phyloP scores from a whole-genome alignment of 2,329 filamentous ascomycete genomes.

The Albifimbria verrucaria region DNA sequence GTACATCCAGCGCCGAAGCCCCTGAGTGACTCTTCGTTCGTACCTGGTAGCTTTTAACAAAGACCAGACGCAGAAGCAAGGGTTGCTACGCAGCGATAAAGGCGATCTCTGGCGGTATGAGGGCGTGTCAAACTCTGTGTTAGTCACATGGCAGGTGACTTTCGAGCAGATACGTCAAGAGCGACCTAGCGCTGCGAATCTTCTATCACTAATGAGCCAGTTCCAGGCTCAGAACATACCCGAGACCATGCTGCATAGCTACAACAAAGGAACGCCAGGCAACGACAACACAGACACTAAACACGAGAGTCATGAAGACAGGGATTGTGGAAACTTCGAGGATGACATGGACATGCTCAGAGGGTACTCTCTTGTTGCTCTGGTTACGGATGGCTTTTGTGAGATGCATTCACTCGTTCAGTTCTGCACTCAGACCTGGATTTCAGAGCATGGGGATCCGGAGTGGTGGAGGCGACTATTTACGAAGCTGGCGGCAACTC shows the following conservation, averaged over 20 bases:
- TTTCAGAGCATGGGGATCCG: slow-evolving; percentile 6
- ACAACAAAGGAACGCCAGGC: too few relatives aligned
- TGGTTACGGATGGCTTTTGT: slow-evolving; percentile 2
- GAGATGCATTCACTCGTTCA: slow-evolving; percentile 19
- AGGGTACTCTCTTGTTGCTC: slow-evolving; percentile 14
- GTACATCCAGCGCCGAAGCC: slow-evolving; percentile 19
- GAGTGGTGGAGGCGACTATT: slow-evolving; percentile 9
- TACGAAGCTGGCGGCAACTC: slow-evolving; percentile 4
- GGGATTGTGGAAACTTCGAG: slow-evolving; percentile 4
- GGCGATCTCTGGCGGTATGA: slow-evolving; percentile 9
- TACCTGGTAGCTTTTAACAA: slow-evolving; percentile 27
- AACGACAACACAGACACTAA: too few relatives aligned
- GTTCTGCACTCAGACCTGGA: slow-evolving; percentile 17
- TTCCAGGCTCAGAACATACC: slow-evolving; percentile 42
- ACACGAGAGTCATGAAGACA: too few relatives aligned
- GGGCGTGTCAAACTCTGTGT: slow-evolving; percentile 19
- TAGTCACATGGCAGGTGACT: slow-evolving; percentile 23
- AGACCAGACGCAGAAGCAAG: slow-evolving; percentile 19
- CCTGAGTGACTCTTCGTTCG: slow-evolving; percentile 15
- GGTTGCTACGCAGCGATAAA: slow-evolving; percentile 12
- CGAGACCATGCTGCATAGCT: slow-evolving; percentile 7
- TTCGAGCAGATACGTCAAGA: slow-evolving; percentile 29
- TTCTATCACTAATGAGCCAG: slow-evolving; percentile 44
- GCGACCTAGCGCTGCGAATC: slow-evolving; percentile 31
- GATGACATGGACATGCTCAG: slow-evolving; percentile 11